Conservation (phyloP, 2,329 filamentous ascomycete genomes). For the Arthrobotrys iridis region DNA sequence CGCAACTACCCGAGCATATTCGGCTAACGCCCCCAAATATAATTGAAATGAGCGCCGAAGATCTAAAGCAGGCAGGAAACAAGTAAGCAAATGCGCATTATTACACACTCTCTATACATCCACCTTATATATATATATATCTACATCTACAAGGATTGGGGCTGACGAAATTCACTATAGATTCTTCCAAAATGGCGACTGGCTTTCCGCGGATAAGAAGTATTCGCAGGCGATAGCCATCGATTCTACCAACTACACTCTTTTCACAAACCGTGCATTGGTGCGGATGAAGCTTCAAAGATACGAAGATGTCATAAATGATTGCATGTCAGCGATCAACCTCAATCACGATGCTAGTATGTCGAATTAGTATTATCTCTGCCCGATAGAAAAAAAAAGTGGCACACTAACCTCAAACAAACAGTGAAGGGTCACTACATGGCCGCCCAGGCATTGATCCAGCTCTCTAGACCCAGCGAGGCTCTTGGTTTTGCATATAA, state of each 20-base stretch:
- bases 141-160: no score
- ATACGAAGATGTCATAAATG: conserved; percentile 78
- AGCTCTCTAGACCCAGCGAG: conserved; percentile 75
- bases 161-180: no score
- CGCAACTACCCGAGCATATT: background rate
- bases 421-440: conserved; percentile 49
- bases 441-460: conserved; percentile 75
- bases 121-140: no score
- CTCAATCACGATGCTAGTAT: conserved; percentile 69
- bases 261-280: conserved; percentile 92
- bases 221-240: conserved; percentile 75
- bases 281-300: conserved; percentile 77
- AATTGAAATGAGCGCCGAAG: conserved; percentile 55
- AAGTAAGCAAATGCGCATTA: conserved; percentile 48
- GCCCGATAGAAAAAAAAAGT: background rate
- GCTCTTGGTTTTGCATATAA: conserved; percentile 75
- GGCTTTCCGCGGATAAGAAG: conserved; percentile 71
- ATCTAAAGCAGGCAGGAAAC: conserved; percentile 56
- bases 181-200: conserved; percentile 74
- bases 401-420: background rate
- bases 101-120: no score
- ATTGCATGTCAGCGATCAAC: conserved; percentile 79
- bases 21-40: conserved; percentile 26
- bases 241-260: conserved; percentile 77
- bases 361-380: conserved; percentile 6